These are phyloP conservation scores for Maudiozyma humilis DNA, from an alignment of 1,139 yeast genomes.

Conservation along the genomic window DNA sequence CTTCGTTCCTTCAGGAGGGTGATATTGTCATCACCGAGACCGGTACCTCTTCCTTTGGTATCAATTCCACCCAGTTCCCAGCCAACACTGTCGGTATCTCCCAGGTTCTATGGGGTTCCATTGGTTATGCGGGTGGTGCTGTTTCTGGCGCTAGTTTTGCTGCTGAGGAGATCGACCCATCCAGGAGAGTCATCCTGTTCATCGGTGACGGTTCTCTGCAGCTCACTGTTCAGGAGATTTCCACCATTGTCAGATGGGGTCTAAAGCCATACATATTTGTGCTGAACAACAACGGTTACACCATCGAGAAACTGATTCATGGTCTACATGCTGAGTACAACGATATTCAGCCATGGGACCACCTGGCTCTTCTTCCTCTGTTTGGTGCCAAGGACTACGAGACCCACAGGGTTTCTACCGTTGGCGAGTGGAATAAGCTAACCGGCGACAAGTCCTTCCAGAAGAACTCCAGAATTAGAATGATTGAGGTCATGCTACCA, in stretches of 20 bases:
- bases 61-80: slow-evolving; percentile 1
- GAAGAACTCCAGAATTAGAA: slow-evolving; percentile 47
- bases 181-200: background rate
- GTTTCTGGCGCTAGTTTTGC: background rate
- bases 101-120: too few relatives aligned
- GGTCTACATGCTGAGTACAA: slow-evolving; percentile 1
- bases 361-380: background rate
- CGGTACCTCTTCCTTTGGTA: slow-evolving; percentile 1
- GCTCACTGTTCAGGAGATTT: background rate
- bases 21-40: too few relatives aligned
- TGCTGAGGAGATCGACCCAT: background rate
- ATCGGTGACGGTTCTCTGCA: slow-evolving; percentile 2
- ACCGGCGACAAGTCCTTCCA: slow-evolving; percentile 45
- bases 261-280: slow-evolving; percentile 1
- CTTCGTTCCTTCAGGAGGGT: too few relatives aligned
- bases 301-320: slow-evolving; percentile 1
- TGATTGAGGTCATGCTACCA: slow-evolving; percentile 70
- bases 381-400: too few relatives aligned
- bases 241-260: slow-evolving; percentile 1
- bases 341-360: background rate
- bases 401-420: slow-evolving; percentile 48
- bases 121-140: slow-evolving; percentile 1
- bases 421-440: slow-evolving; percentile 57
- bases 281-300: background rate
- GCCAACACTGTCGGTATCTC: background rate